Evolutionary conservation across 75 land plant genomes (phyloP).

Genomic region (Adiantum capillusveneris): DNA sequence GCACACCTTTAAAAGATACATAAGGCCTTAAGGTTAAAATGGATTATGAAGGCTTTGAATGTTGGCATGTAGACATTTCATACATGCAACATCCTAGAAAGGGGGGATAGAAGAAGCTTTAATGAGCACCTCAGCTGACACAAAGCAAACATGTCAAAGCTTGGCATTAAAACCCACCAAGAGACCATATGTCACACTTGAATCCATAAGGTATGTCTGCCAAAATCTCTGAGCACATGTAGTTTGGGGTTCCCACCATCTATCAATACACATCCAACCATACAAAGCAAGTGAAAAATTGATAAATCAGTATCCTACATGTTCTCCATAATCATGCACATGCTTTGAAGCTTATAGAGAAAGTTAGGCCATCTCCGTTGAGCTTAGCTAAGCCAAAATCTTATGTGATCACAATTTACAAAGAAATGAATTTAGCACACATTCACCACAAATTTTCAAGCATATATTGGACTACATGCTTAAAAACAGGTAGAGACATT

Average conservation of each 20-base stretch:
- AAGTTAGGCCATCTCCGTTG: constrained; percentile 83
- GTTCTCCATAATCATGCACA: not conserved
- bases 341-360: constrained; percentile 71
- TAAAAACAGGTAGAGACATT: too few relatives aligned
- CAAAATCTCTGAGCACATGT: constrained; percentile 93
- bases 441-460: not conserved
- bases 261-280: constrained; percentile 20
- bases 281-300: not conserved
- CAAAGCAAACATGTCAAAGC: too few relatives aligned
- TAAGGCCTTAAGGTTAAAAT: too few relatives aligned
- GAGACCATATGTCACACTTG: constrained; percentile 88
- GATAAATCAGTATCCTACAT: too few relatives aligned
- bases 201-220: constrained; percentile 94
- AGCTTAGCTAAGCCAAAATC: constrained; percentile 98
- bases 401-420: constrained; percentile 52
- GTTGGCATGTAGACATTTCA: constrained; percentile 90
- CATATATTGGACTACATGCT: too few relatives aligned
- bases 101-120: not conserved
- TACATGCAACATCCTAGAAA: constrained; percentile 88
- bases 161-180: constrained; percentile 35
- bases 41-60: constrained; percentile 98
- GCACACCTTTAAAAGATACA: too few relatives aligned
- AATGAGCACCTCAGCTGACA: not conserved
- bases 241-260: constrained; percentile 89
- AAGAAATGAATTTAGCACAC: not conserved